Conservation (phyloP, 352 stramenopile species). For the Elongisporangium senticosum region DNA sequence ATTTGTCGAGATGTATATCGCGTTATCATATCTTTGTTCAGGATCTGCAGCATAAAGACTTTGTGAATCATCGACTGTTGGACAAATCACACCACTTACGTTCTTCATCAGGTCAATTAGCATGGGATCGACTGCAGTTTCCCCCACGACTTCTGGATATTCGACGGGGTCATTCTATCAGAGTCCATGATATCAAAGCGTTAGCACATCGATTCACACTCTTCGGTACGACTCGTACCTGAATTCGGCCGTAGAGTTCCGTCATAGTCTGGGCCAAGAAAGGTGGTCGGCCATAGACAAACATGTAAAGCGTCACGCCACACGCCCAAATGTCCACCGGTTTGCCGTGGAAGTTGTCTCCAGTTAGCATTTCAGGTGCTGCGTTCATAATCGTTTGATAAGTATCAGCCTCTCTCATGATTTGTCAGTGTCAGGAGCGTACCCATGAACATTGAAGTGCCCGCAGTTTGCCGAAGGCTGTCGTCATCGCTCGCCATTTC, state of each 20-base stretch:
- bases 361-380: constrained; percentile 79
- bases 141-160: constrained; percentile 38
- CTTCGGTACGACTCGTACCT: constrained; percentile 22
- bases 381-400: neutral
- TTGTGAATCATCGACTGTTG: neutral
- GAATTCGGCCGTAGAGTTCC: constrained; percentile 91
- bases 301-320: constrained; percentile 96
- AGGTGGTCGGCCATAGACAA: constrained; percentile 91
- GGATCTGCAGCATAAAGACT: constrained; percentile 26
- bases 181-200: constrained; percentile 13
- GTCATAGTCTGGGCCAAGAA: constrained; percentile 89
- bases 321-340: constrained; percentile 94
- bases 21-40: constrained; percentile 63
- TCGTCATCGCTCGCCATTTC: constrained; percentile 77
- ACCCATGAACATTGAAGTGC: constrained; percentile 77
- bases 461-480: constrained; percentile 59
- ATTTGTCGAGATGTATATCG: constrained; percentile 67
- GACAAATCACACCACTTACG: constrained; percentile 18
- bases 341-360: constrained; percentile 68
- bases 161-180: constrained; percentile 57
- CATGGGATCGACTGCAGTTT: constrained; percentile 41
- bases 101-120: constrained; percentile 65
- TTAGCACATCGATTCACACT: constrained; percentile 14
- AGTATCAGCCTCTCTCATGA: neutral
- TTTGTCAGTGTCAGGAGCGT: neutral